Base-by-base conservation (phyloP, 768 basidiomycete species). In the Tulasnella sp. region DNA sequence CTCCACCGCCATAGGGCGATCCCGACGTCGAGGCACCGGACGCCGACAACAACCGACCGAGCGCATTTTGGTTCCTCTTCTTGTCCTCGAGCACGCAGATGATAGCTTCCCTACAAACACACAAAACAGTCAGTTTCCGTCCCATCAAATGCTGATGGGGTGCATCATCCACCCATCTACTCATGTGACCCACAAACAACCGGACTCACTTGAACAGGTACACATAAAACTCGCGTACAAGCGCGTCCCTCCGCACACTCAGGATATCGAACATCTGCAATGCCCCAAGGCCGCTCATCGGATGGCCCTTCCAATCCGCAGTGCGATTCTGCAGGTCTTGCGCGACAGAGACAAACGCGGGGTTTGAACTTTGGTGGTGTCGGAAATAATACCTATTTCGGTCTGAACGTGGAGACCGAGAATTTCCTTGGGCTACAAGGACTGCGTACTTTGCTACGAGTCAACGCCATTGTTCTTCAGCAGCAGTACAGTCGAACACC, bases 81-180 rank as follows among this genome's bases (percentile, higher is more conserved):
- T 83, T 89, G 71, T 99, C 94, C 68, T 98, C 93, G 17, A 86
- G 79, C n/a, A 98, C 91, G 68, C 96, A 99, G 59, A 99, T 91
- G 62, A 99, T 87, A 8, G 96, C 96, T 69, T 97, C 91, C 65
- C 53, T 40, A 51, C 7, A 49, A 51, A 37, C 4, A 11, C 29
- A n/a, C n/a, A n/a, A n/a, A n/a, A n/a, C n/a, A n/a, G n/a, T n/a
- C n/a, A n/a, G n/a, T n/a, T n/a, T n/a, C n/a, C n/a, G n/a, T n/a
- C n/a, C n/a, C n/a, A n/a, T n/a, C n/a, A n/a, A n/a, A n/a, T n/a
- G n/a, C n/a, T n/a, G n/a, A n/a, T n/a, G n/a, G n/a, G 34, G 17
- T 9, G 19, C 17, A 4, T 14, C 27, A 51, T 17, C 27, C 7
- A 15, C 21, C 43, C 14, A 21, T 45, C 21, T 9, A 21, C 21